These are phyloP conservation scores for Pezicula radicicola DNA, from an alignment of 2,329 filamentous ascomycete genomes.

Conservation along the genomic window DNA sequence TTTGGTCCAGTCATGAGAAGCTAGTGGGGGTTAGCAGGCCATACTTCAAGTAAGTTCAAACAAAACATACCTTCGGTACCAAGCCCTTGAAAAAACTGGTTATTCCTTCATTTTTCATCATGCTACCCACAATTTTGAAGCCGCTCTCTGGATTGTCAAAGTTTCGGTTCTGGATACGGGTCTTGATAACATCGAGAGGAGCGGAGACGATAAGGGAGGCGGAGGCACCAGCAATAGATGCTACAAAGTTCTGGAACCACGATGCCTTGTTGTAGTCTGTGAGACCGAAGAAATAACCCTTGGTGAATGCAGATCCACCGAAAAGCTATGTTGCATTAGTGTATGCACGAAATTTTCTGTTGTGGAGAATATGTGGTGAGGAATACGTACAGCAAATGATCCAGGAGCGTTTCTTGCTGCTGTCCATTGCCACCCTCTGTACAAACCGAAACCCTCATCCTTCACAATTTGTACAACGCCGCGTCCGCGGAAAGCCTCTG, in stretches of 20 bases:
- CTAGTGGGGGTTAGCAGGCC: constrained; percentile 34
- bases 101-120: constrained; percentile 86
- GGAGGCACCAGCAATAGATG: constrained; percentile 90
- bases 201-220: constrained; percentile 96
- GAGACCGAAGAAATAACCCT: constrained; percentile 90
- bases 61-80: constrained; percentile 70
- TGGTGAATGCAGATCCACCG: constrained; percentile 94
- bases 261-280: constrained; percentile 92
- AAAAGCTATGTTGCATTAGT: constrained; percentile 63
- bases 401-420: constrained; percentile 95
- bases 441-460: constrained; percentile 93
- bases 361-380: not conserved
- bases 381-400: constrained; percentile 78
- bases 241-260: constrained; percentile 97
- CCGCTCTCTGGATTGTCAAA: constrained; percentile 97
- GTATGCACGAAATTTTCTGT: not conserved
- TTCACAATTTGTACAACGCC: constrained; percentile 85
- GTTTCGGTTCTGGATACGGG: constrained; percentile 96
- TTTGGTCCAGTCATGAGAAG: constrained; percentile 98
- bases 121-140: constrained; percentile 86
- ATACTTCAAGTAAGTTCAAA: not conserved
- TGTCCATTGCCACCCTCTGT: constrained; percentile 96
- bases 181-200: constrained; percentile 96
- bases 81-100: constrained; percentile 96
- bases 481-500: constrained; percentile 92